Evolutionary conservation across 1,139 yeast species (phyloP), one percentile per base, ranked within the genome.

Genomic region (Yamadazyma atmosphaerica): DNA sequence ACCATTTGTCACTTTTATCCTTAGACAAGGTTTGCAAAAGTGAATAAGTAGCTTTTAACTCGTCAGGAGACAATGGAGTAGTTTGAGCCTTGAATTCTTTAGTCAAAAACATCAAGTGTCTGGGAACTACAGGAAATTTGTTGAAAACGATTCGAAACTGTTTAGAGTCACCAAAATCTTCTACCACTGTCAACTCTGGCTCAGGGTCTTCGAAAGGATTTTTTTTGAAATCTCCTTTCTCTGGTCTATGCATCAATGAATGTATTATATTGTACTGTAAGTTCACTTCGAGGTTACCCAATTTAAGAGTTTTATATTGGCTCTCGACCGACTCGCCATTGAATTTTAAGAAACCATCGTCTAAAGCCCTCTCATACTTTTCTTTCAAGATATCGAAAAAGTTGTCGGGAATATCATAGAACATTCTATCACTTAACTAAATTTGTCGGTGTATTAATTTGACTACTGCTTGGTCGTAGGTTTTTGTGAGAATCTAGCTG

Each of bases 171-270:
- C 79, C 81, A 47, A 71, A 75, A 35, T 73, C 67, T 7, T 74
- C 75, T 26, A 78, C 53, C 2, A 92, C 74, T 0, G 90, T 77
- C 37, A 90, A 65, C 45, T 79, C 83, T 4, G 87, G 86, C 47
- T 86, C 96, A 0, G 95, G 94, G 12, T 79, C 76, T 35, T 76
- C 75, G 65, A 92, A 92, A 1, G 98, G 98, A 53, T 88, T 81
- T 37, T 59, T 54, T 14, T 65, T 65, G 6, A 55, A 45, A 38
- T 62, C 50, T 19, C 73, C 68, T 32, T 59, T 51, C 35, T 77
- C 80, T 11, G 92, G 89, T 52, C 86, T 79, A 43, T 72, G 67
- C 41, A 68, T 68, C 42, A 85, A 65, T 8, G 81, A 62, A 29
- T 58, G 51, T 29, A 70, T 54, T 18, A 61, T 51, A 1, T 74